A percentile compares a stretch with the other conserved stretches of the same genome.
phyloP scores from a whole-genome alignment of 116 monocot species.

The Dioscorea cayenensis region DNA sequence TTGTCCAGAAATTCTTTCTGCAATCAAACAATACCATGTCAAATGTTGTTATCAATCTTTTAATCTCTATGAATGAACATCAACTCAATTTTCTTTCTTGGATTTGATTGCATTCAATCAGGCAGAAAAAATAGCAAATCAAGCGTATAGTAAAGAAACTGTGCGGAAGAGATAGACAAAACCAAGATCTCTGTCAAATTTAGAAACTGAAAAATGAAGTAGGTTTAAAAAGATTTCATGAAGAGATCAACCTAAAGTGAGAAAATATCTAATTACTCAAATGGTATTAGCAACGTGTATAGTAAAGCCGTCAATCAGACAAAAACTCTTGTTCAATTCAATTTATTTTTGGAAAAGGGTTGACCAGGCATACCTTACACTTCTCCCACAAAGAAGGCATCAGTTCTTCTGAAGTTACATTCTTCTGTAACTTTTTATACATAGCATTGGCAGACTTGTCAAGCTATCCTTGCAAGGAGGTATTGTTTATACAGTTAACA shows the following conservation, averaged over 20 bases:
- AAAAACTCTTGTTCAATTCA: not conserved
- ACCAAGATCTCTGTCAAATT: not conserved
- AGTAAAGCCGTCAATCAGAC: not conserved
- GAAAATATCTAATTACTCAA: not conserved
- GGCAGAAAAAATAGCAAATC: no score
- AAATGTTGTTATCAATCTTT: not conserved
- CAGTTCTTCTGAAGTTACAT: conserved; percentile 85
- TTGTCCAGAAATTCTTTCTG: conserved; percentile 96
- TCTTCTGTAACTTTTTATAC: conserved; percentile 90
- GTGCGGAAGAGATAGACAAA: no score
- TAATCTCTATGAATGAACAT: no score
- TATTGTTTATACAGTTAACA: not conserved
- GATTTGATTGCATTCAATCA: no score
- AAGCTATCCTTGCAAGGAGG: conserved; percentile 37
- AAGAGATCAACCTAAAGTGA: not conserved
- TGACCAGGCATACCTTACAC: conserved; percentile 67
- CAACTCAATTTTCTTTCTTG: no score
- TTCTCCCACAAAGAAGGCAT: conserved; percentile 99
- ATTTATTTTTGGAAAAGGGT: not conserved
- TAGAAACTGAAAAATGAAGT: not conserved
- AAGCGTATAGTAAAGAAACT: no score
- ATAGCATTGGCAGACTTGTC: conserved; percentile 75
- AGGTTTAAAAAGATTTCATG: not conserved
- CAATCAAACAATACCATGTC: conserved; percentile 16
- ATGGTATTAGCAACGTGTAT: no score